phyloP scores from a whole-genome alignment of 768 basidiomycete species.

The Collybia mongolica region DNA sequence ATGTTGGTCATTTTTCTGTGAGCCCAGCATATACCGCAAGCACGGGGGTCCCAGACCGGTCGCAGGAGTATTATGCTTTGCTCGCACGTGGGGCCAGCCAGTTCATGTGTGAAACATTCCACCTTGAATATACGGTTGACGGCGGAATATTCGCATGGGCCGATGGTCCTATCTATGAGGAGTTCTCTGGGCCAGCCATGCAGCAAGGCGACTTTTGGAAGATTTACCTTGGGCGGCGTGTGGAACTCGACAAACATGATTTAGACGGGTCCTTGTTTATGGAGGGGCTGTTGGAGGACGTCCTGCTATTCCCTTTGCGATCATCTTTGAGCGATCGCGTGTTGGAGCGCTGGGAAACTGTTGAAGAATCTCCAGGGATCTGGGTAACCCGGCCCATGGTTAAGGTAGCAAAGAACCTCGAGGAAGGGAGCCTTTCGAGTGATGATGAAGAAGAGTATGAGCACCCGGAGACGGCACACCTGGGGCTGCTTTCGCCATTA shows the following conservation, averaged over 20 bases:
- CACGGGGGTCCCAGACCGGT: constrained; percentile 3
- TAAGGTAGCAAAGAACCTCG: too few relatives aligned
- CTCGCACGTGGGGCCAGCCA: constrained; percentile 30
- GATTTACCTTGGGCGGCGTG: constrained; percentile 34
- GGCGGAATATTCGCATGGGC: constrained; percentile 35
- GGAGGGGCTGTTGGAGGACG: constrained; percentile 31
- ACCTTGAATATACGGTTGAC: constrained; percentile 24
- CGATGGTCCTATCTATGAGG: constrained; percentile 26
- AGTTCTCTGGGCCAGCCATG: constrained; percentile 33
- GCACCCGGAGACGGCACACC: too few relatives aligned
- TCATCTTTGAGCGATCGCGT: neutral
- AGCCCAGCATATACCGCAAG: neutral
- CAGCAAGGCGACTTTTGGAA: constrained; percentile 33
- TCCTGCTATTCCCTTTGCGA: constrained; percentile 18
- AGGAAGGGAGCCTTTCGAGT: too few relatives aligned
- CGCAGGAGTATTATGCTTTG: constrained; percentile 26
- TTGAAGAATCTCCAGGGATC: constrained; percentile 23
- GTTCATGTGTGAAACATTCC: constrained; percentile 36
- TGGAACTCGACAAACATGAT: constrained; percentile 33
- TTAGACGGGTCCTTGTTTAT: constrained; percentile 32
- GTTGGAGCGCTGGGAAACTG: constrained; percentile 26
- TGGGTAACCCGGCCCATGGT: constrained; percentile 25
- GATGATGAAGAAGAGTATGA: too few relatives aligned
- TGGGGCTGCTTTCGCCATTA: too few relatives aligned
- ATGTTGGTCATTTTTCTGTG: constrained; percentile 8